Evolutionary conservation across 202 grass and related monocot genomes (phyloP).

Genomic region (Bolboschoenoplectus hybrid): DNA sequence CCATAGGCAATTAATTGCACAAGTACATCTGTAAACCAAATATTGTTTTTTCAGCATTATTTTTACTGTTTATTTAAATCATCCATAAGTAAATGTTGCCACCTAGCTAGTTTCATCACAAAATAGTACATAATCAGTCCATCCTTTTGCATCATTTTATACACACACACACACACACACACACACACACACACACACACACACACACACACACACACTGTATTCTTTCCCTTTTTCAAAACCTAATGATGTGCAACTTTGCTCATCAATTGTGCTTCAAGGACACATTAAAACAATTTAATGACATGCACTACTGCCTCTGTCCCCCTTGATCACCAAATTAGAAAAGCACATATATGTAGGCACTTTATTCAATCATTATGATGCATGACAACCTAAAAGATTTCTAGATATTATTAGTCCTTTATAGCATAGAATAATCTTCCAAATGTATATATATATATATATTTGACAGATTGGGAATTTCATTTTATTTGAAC

Average conservation of each 20-base stretch:
- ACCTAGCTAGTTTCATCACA: constrained; percentile 15
- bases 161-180: background rate
- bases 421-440: background rate
- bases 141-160: background rate
- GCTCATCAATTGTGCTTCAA: background rate
- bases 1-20: background rate
- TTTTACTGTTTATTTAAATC: background rate
- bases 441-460: background rate
- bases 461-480: background rate
- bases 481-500: constrained; percentile 12
- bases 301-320: background rate
- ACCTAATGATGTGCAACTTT: constrained; percentile 23
- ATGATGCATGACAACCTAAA: constrained; percentile 33
- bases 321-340: constrained; percentile 13
- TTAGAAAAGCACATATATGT: background rate
- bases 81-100: background rate
- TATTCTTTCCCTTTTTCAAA: background rate
- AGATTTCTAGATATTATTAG: background rate
- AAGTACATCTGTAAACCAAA: background rate
- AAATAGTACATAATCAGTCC: background rate
- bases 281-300: background rate
- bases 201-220: too few relatives aligned
- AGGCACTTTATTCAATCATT: constrained; percentile 20
- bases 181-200: background rate
- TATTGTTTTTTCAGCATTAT: background rate